A percentile compares a stretch with the other conserved stretches of the same genome.
These are phyloP conservation scores for Saccharomycopsis sp. DNA, from an alignment of 805 yeast genomes.

Conservation along the genomic window DNA sequence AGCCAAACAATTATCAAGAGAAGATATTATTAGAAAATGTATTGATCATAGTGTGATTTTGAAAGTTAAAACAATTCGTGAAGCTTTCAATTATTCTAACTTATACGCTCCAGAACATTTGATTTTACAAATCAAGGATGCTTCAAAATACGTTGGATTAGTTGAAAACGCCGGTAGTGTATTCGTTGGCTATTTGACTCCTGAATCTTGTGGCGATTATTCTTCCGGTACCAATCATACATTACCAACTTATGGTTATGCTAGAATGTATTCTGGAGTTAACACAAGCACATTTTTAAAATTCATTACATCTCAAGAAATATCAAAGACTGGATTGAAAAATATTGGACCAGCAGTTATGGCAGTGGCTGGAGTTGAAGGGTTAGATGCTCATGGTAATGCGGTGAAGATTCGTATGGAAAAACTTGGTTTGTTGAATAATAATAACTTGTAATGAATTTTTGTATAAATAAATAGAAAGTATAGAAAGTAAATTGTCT, in stretches of 20 bases:
- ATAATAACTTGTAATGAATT: neutral
- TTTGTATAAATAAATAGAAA: neutral
- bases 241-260: constrained; percentile 96
- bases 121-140: constrained; percentile 80
- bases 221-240: constrained; percentile 98
- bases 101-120: constrained; percentile 96
- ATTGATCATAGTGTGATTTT: constrained; percentile 85
- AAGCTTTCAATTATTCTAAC: constrained; percentile 83
- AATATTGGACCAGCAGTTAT: constrained; percentile 94
- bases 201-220: constrained; percentile 98
- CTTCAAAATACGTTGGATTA: constrained; percentile 54
- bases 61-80: constrained; percentile 54
- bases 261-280: constrained; percentile 94
- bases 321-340: constrained; percentile 73
- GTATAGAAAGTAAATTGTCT: too few relatives aligned
- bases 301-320: constrained; percentile 88
- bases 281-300: constrained; percentile 94
- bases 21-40: constrained; percentile 84
- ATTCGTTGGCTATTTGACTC: constrained; percentile 92
- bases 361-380: constrained; percentile 93
- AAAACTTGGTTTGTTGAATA: constrained; percentile 43
- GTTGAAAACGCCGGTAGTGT: constrained; percentile 94
- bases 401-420: constrained; percentile 94
- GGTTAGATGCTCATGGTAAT: constrained; percentile 93
- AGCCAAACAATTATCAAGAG: constrained; percentile 79